Evolutionary conservation across 352 stramenopile species (phyloP), one percentile per base, ranked within the genome.

Genomic region (Globisporangium nodosum): DNA sequence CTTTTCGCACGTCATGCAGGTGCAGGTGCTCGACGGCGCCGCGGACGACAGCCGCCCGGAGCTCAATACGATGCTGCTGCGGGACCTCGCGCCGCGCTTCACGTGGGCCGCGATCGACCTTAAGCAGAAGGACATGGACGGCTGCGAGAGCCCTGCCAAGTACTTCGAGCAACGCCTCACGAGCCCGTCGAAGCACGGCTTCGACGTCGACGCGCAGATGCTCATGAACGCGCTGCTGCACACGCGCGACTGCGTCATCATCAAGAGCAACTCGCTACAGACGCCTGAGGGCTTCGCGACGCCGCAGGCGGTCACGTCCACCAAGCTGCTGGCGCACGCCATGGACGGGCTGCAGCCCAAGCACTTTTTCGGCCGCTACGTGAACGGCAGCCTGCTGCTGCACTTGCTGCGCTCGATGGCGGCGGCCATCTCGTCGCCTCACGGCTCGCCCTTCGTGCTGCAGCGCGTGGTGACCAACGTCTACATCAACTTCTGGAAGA

Each of bases 71-170:
- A 35, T 40, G 57, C 54, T 89, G 58, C 61, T 88, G 43, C 70
- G 73, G 56, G 74, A 74, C n/a, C 54, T 91, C 30, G 58, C 74
- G 50, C 81, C 81, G 20, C 65, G 55, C 40, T 69, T 88, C 47
- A 89, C 81, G 49, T 91, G 81, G 81, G 76, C 70, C 11, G 81
- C 81, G 1, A 54, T 91, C 52, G 81, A 89, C 58, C 74, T 91
- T 55, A 89, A 91, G 65, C 73, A 86, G 54, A 89, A 91, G 63
- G 78, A 91, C 57, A 87, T 91, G 78, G 65, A 81, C 53, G 81
- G 81, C 51, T 73, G 68, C 49, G 76, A 91, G 53, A 83, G 76
- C 15, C 65, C 78, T 16, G 68, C 65, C 24, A 76, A 73, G 52
- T 91, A 89, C 65, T 85, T 91, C n/a, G 81, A 89, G 57, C 66